Evolutionary conservation across 805 yeast genomes (phyloP), one percentile per base, ranked within the genome.

Genomic region (Hanseniaspora thailandica): DNA sequence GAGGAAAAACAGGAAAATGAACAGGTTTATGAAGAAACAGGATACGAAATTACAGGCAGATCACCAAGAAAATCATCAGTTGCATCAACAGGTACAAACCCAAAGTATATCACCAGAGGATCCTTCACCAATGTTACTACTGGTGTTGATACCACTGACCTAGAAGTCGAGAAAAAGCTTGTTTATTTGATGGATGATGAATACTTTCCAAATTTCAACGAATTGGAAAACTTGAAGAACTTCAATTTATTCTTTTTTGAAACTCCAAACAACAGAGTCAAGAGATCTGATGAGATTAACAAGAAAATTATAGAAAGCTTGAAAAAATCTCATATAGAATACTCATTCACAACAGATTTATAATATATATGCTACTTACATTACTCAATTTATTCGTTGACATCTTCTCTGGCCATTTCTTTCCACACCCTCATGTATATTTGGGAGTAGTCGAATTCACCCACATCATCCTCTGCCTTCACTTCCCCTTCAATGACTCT

Each of bases 341-440:
- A 41, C 31, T 26, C 33, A 15, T 17, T 41, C 19, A 26, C 17
- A 6, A n/a, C 41, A 22, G 28, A 38, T 22, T 22, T 38, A 15
- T 38, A 22, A 34, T 31, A 33, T 23, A 33, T 34, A 64, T 1
- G 5, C 78, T 41, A 20, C 17, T 25, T 45, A 8, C 19, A 30
- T 30, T 30, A 9, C 9, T 26, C 20, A 15, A 34, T n/a, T 46
- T 55, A 41, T 12, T 6, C 15, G 6, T 8, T 30, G 4, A 31
- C 5, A 25, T 52, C 54, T 47, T 52, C 58, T 57, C 35, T 84
- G 87, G 59, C 97, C 71, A 79, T 88, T 59, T 93, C 97, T 64
- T 86, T 78, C 98, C 98, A 93, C 55, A 90, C 76, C 74, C 83
- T 86, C 90, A 90, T 89, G 48, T 78, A 77, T 64, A 93, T 93